Base-by-base conservation (phyloP, 2,329 filamentous ascomycete species). In the Amauroascus niger region DNA sequence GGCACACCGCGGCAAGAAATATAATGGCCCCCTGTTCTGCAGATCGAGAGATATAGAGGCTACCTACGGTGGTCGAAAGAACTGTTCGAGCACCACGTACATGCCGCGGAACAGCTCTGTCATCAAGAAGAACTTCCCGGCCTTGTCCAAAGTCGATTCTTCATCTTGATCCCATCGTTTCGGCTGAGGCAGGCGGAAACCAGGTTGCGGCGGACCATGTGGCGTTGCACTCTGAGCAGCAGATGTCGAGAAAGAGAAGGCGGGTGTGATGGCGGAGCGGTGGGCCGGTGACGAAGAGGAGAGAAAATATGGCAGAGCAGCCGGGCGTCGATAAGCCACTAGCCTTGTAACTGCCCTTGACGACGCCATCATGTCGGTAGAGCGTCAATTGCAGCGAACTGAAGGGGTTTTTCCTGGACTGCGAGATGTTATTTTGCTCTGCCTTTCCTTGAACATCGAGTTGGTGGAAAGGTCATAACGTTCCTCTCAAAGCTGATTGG, bases 51-150 rank as follows among this genome's bases (percentile, higher is more conserved):
- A 30, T 9, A 30, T 5, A 4, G 26, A 8, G 9, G 33, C 13
- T 46, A 89, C 89, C 79, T 80, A 97, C 87, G 93, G 90, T 74
- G 91, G 88, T 72, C 93, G 80, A 79, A 98, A 97, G 81, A 86
- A 98, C 77, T 98, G 91, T 80, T 98, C 93, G 68, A 98, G 70
- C 72, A 93, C 82, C 62, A 98, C 84, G 69, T 96, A 98, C 93
- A 98, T 97, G 72, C 93, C 93, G 67, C 93, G 83, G 70, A 88
- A 80, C 86, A 97, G 93, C 79, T 98, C 93, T 52, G 87, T 84
- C 78, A 97, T 76, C 69, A 98, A 80, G 75, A 98, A 98, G 78
- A 89, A 97, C 70, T 90, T 93, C 63, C 87, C 89, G 59, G 88
- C 79, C 70, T 84, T 86, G 74, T 96, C 88, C 62, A 94, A 74